Evolutionary conservation across 208 protist species (phyloP), one percentile per base, ranked within the genome.

Genomic region (Leptomonas pyrrhocoris): DNA sequence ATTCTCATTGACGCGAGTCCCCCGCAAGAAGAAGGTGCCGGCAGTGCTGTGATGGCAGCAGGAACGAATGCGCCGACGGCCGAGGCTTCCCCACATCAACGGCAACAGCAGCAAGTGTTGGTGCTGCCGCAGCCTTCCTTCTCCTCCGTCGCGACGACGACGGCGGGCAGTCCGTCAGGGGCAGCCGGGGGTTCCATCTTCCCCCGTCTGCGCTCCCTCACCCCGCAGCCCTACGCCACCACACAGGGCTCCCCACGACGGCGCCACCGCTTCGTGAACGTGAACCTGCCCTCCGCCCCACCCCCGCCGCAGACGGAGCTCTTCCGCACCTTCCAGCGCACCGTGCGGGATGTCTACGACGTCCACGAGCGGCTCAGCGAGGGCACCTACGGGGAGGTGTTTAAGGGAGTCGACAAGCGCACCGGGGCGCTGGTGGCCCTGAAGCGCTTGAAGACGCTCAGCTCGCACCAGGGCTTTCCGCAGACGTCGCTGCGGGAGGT

Each of bases 361-460:
- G 64, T 92, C 19, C 54, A 85, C 21, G 74, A 93, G 48, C 96
- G 97, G 72, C 88, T 99, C 21, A 97, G 96, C 73, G 96, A 99
- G 68, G 98, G 98, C 43, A 98, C 96, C 30, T 99, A 99, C 76
- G 98, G 98, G 54, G 94, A 97, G 54, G 98, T 99, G 4, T 99
- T 96, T 79, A 69, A 84, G 45, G 89, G 87, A 25, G 75, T 70
- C 25, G 74, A 83, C 55, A 76, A 78, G 60, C 60, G 61, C 42
- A 88, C 80, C 50, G 80, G 78, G 30, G 86, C 81, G 25, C 30
- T 42, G 23, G 92, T 96, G 46, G 92, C 89, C 23, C 63, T 96
- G 51, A 96, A 96, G 81, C 74, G 92, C n/a, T 69, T 96, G 36
- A 96, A 96, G 77, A 81, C 79, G 65, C 69, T 96, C 23, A 68